Conservation (phyloP, 306 rosid genomes). For the Dalbergia cultrata region DNA sequence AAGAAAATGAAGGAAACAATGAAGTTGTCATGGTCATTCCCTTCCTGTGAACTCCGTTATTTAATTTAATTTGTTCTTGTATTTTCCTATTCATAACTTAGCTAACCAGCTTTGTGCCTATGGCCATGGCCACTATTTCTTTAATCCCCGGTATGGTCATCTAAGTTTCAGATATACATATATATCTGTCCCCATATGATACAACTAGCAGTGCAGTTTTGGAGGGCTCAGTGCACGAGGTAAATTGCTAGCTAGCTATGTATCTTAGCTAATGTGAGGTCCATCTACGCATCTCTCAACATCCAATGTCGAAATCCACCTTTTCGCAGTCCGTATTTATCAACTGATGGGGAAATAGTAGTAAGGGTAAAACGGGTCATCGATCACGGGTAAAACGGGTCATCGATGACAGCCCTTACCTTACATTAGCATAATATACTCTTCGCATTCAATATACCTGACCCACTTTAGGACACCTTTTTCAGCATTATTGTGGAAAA, state of each 20-base stretch:
- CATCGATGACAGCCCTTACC: no score
- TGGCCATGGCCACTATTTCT: slow-evolving; percentile 23
- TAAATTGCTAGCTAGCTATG: background rate
- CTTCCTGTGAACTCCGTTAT: slow-evolving; percentile 14
- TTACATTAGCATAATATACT: background rate
- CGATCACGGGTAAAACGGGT: no score
- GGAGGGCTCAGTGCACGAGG: slow-evolving; percentile 52
- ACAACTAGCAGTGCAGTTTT: slow-evolving; percentile 29
- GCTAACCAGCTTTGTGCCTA: background rate
- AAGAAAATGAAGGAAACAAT: background rate
- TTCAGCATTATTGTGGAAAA: slow-evolving; percentile 52
- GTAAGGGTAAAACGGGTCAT: slow-evolving; percentile 21
- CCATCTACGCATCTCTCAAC: background rate
- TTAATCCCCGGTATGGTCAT: background rate
- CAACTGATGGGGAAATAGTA: slow-evolving; percentile 33
- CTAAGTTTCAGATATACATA: background rate
- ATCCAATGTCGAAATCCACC: slow-evolving; percentile 19
- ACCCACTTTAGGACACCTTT: slow-evolving; percentile 50
- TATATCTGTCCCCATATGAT: slow-evolving; percentile 23
- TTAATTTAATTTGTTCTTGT: slow-evolving; percentile 8
- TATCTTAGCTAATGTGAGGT: slow-evolving; percentile 5
- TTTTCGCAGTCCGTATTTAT: slow-evolving; percentile 37
- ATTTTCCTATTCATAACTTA: slow-evolving; percentile 19
- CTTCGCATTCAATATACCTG: slow-evolving; percentile 72
- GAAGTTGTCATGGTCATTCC: slow-evolving; percentile 10